These are phyloP conservation scores for Eutrema yunnanense DNA, from an alignment of 345 rosid species.

Conservation along the genomic window DNA sequence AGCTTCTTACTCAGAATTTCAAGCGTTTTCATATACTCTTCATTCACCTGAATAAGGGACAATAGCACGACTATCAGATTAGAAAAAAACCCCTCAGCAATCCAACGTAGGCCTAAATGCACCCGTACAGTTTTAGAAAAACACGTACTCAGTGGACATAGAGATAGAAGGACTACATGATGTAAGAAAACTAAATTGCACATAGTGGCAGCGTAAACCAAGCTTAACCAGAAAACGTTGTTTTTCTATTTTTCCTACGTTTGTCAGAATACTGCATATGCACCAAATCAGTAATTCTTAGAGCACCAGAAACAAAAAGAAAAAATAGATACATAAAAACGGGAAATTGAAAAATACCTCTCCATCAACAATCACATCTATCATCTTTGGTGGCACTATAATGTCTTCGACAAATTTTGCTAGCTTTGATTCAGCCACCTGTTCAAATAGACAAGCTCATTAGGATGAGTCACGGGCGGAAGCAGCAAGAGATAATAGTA, in stretches of 20 bases:
- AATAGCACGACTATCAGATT: conserved; percentile 14
- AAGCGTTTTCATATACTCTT: conserved; percentile 82
- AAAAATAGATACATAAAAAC: background rate
- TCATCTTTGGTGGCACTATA: conserved; percentile 94
- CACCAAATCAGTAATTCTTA: background rate
- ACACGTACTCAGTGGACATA: background rate
- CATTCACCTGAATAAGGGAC: conserved; percentile 66
- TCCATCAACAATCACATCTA: conserved; percentile 92
- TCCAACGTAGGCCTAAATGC: conserved; percentile 4
- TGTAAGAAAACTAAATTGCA: background rate
- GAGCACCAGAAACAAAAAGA: background rate
- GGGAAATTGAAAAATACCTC: conserved; percentile 54
- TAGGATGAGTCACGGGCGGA: conserved; percentile 10
- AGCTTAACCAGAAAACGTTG: background rate
- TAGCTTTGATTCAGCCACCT: conserved; percentile 96
- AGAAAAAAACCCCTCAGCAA: background rate
- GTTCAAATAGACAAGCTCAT: conserved; percentile 19
- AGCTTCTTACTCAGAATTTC: conserved; percentile 92
- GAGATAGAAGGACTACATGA: background rate
- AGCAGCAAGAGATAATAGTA: conserved; percentile 11
- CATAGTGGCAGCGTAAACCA: background rate
- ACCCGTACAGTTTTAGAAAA: background rate
- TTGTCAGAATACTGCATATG: background rate
- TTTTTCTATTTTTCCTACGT: background rate
- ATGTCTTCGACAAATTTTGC: conserved; percentile 97